Conservation (phyloP, 371 early-diverging fungal species). For the Mycotypha africana region DNA sequence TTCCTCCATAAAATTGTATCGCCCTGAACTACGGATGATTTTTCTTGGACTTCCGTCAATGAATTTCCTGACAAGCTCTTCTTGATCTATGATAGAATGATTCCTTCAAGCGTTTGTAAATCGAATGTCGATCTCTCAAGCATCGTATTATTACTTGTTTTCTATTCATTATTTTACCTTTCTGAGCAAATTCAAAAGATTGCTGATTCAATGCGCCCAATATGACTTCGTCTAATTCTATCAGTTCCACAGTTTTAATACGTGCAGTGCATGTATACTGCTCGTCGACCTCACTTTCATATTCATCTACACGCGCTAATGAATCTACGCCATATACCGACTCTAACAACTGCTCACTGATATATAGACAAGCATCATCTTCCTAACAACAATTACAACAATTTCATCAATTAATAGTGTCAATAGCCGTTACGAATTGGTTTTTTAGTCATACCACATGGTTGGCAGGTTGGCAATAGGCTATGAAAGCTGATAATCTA, state of each 20-base stretch:
- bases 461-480: slow-evolving; percentile 8
- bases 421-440: background rate
- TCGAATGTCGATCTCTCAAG: too few relatives aligned
- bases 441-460: slow-evolving; percentile 9
- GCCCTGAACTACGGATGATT: slow-evolving; percentile 42
- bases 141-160: background rate
- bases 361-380: slow-evolving; percentile 14
- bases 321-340: slow-evolving; percentile 34
- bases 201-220: slow-evolving; percentile 53
- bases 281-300: slow-evolving; percentile 19
- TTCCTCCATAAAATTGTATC: slow-evolving; percentile 21
- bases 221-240: slow-evolving; percentile 61
- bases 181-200: slow-evolving; percentile 49
- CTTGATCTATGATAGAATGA: slow-evolving; percentile 25
- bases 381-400: background rate
- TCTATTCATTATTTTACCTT: slow-evolving; percentile 32
- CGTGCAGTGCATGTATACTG: slow-evolving; percentile 9
- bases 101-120: too few relatives aligned
- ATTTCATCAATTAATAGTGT: background rate
- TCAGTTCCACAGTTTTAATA: slow-evolving; percentile 42
- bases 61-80: slow-evolving; percentile 11
- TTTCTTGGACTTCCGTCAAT: slow-evolving; percentile 22
- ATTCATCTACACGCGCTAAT: slow-evolving; percentile 27
- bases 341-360: slow-evolving; percentile 17
- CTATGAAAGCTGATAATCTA: slow-evolving; percentile 7